Evolutionary conservation across 1,284 basidiomycete species (phyloP).

Genomic region (Cronartium ribicola): DNA sequence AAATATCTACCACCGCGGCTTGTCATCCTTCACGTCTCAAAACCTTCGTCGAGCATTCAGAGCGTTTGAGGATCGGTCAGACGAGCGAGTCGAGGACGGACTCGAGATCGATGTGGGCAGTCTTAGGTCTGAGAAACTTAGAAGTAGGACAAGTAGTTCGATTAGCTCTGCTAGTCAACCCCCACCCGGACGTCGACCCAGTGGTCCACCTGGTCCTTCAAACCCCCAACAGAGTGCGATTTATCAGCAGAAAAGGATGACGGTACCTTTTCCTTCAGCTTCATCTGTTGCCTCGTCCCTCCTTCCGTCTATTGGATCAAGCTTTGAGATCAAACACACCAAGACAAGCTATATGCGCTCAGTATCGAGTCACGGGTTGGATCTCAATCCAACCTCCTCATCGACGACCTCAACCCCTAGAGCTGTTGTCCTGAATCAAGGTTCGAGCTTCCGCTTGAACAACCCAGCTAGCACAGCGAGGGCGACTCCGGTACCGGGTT

Average conservation of each 20-base stretch:
- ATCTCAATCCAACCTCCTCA: conserved; percentile 10
- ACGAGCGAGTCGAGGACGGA: conserved; percentile 32
- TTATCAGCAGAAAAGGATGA: conserved; percentile 33
- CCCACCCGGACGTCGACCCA: conserved; percentile 11
- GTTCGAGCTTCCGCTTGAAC: not conserved
- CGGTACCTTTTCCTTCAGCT: conserved; percentile 32
- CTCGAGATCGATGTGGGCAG: conserved; percentile 37
- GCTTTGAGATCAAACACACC: conserved; percentile 12
- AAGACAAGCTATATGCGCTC: conserved; percentile 1
- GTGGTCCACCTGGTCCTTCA: not conserved
- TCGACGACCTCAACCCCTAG: conserved; percentile 14
- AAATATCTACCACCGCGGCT: not conserved
- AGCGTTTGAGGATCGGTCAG: conserved; percentile 23
- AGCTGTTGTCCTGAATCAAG: conserved; percentile 20
- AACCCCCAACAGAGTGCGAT: not conserved
- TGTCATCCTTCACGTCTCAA: conserved; percentile 18
- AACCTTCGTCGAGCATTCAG: conserved; percentile 15
- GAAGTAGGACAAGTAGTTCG: conserved; percentile 20
- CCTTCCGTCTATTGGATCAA: not conserved
- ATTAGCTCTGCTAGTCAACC: conserved; percentile 31
- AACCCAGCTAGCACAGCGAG: not conserved
- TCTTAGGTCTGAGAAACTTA: conserved; percentile 20
- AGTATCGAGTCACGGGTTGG: not conserved
- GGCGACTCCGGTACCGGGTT: not conserved
- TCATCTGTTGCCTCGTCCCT: not conserved